Percentiles rank a stretch among this genome's conserved stretches.
These are phyloP conservation scores for Blastocystis sp. DNA, from an alignment of 352 stramenopile genomes.

Conservation along the genomic window DNA sequence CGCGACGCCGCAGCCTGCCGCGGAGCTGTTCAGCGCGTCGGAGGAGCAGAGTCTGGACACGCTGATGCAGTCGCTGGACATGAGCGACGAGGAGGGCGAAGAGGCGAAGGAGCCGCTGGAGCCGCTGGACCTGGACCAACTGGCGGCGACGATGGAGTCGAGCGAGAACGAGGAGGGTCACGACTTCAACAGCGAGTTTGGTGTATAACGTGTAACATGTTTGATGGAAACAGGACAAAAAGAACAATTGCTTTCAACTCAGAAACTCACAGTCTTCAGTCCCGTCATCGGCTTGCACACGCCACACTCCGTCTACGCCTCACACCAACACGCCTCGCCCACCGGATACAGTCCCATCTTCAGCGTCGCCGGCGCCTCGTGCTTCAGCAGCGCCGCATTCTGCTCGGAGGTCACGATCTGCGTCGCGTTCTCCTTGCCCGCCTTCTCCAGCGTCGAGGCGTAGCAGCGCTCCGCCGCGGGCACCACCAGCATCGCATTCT, in stretches of 20 bases:
- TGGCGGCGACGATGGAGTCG: slow-evolving; percentile 5
- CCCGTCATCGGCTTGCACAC: slow-evolving; percentile 48
- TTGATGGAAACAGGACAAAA: not conserved
- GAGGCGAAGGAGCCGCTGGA: not conserved
- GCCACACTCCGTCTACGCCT: slow-evolving; percentile 50
- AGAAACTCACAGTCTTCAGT: slow-evolving; percentile 30
- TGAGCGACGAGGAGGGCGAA: not conserved
- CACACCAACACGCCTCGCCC: not conserved
- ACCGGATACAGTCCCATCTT: slow-evolving; percentile 55
- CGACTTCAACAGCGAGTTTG: slow-evolving; percentile 8
- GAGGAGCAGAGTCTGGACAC: slow-evolving; percentile 47
- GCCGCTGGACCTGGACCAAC: slow-evolving; percentile 9
- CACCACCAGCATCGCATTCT: slow-evolving; percentile 37
- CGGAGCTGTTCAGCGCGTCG: not conserved
- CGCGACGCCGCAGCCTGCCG: not conserved
- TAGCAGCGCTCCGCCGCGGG: not conserved
- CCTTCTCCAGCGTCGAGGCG: not conserved
- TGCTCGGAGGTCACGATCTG: not conserved
- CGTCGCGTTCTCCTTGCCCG: slow-evolving; percentile 13
- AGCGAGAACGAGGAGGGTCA: not conserved
- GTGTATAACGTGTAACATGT: slow-evolving; percentile 9
- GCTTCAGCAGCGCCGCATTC: not conserved
- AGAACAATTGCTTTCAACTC: slow-evolving; percentile 62
- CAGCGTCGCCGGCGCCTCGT: not conserved
- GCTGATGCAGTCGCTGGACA: slow-evolving; percentile 57